phyloP scores from a whole-genome alignment of 495 filamentous ascomycete species.

The Podospora didyma region DNA sequence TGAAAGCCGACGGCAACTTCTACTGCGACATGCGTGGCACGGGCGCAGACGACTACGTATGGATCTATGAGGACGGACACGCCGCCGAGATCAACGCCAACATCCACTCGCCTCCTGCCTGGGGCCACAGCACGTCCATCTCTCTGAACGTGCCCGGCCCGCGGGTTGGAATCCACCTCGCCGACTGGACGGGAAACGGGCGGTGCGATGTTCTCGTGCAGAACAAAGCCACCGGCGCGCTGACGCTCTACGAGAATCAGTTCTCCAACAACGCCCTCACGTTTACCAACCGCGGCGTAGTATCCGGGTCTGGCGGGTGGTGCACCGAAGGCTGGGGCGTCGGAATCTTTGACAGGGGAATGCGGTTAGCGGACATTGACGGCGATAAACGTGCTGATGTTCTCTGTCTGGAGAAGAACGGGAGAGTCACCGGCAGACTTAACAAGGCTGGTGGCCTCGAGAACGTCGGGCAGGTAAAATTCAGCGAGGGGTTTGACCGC shows the following conservation, averaged over 20 bases:
- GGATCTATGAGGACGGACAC: too few relatives aligned
- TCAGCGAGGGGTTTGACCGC: conserved; percentile 14
- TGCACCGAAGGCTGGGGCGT: conserved; percentile 13
- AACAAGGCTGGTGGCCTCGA: conserved; percentile 9
- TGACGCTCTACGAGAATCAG: conserved; percentile 13
- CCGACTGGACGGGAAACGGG: conserved; percentile 28
- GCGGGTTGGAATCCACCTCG: conserved; percentile 16
- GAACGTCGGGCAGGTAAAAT: conserved; percentile 19
- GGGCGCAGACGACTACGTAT: not conserved
- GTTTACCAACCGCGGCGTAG: not conserved
- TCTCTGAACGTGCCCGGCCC: not conserved
- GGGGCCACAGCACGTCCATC: conserved; percentile 9
- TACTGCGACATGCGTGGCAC: conserved; percentile 9
- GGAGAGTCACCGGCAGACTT: conserved; percentile 14
- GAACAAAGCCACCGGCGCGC: conserved; percentile 15
- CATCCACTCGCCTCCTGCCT: conserved; percentile 12
- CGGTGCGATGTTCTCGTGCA: conserved; percentile 23
- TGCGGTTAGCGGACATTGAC: conserved; percentile 26
- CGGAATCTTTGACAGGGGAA: conserved; percentile 17
- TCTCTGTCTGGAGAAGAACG: conserved; percentile 24
- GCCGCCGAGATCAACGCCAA: not conserved
- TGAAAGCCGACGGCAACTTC: not conserved
- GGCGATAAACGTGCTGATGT: conserved; percentile 28
- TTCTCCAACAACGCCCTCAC: not conserved
- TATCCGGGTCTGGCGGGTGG: not conserved